Evolutionary conservation across 257 asterid genomes (phyloP).

Genomic region (Ligustrum vulgare): DNA sequence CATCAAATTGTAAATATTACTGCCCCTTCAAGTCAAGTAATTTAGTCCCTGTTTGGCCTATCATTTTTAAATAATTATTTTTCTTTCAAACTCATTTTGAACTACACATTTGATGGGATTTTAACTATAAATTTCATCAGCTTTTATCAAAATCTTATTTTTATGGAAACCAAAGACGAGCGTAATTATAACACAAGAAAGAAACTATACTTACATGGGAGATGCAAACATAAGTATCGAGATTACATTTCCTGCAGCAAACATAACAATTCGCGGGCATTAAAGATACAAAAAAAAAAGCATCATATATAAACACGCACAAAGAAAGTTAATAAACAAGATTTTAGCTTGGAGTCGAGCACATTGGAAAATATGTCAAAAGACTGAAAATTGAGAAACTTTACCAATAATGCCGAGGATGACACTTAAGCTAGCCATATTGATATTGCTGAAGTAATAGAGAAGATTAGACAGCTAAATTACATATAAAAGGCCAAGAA

Average conservation of each 20-base stretch:
- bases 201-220: slow-evolving; percentile 45
- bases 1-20: too few species aligned
- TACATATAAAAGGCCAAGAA: not conserved
- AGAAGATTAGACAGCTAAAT: not conserved
- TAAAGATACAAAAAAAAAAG: not conserved
- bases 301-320: not conserved
- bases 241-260: slow-evolving; percentile 48
- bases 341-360: too few species aligned
- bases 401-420: slow-evolving; percentile 53
- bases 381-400: not conserved
- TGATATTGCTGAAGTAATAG: not conserved
- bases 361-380: too few species aligned
- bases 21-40: too few species aligned
- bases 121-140: too few species aligned
- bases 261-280: not conserved
- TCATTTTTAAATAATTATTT: too few species aligned
- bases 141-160: too few species aligned
- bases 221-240: slow-evolving; percentile 53
- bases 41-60: too few species aligned
- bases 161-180: too few species aligned
- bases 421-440: slow-evolving; percentile 43
- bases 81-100: too few species aligned
- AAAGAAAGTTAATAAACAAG: not conserved
- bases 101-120: too few species aligned
- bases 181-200: not conserved